Conservation (phyloP, 805 yeast species). For the Candida insectorum region DNA sequence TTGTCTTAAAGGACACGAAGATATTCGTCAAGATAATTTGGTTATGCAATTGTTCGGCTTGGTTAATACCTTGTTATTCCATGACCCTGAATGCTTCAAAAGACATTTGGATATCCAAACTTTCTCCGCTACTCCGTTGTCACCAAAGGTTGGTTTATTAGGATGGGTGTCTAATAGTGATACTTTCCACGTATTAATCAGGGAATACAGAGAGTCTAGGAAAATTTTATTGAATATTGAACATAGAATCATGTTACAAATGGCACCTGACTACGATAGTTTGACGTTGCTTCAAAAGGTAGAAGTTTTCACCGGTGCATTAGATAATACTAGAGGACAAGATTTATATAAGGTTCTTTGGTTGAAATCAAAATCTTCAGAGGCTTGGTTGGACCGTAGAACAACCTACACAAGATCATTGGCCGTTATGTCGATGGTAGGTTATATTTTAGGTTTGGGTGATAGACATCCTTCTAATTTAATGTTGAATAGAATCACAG, state of each 20-base stretch:
- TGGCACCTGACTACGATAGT: slow-evolving; percentile 96
- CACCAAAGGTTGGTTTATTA: slow-evolving; percentile 93
- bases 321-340: slow-evolving; percentile 94
- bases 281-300: slow-evolving; percentile 87
- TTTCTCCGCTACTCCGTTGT: slow-evolving; percentile 89
- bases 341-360: slow-evolving; percentile 93
- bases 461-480: slow-evolving; percentile 97
- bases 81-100: slow-evolving; percentile 94
- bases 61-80: slow-evolving; percentile 83
- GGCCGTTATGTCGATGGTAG: slow-evolving; percentile 99
- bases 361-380: slow-evolving; percentile 94
- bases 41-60: slow-evolving; percentile 97
- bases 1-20: slow-evolving; percentile 92
- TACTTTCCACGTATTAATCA: slow-evolving; percentile 88
- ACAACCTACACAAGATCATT: slow-evolving; percentile 93
- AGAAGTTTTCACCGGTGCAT: slow-evolving; percentile 93
- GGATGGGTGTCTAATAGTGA: slow-evolving; percentile 99
- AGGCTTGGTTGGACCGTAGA: slow-evolving; percentile 96
- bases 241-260: slow-evolving; percentile 92
- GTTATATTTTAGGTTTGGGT: slow-evolving; percentile 93
- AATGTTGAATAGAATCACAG: slow-evolving; percentile 91
- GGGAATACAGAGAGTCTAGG: slow-evolving; percentile 89
- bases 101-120: slow-evolving; percentile 91
- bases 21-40: slow-evolving; percentile 92
- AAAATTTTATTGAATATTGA: slow-evolving; percentile 88